These are phyloP conservation scores for Teunomyces kruisii DNA, from an alignment of 805 yeast species.

Conservation along the genomic window DNA sequence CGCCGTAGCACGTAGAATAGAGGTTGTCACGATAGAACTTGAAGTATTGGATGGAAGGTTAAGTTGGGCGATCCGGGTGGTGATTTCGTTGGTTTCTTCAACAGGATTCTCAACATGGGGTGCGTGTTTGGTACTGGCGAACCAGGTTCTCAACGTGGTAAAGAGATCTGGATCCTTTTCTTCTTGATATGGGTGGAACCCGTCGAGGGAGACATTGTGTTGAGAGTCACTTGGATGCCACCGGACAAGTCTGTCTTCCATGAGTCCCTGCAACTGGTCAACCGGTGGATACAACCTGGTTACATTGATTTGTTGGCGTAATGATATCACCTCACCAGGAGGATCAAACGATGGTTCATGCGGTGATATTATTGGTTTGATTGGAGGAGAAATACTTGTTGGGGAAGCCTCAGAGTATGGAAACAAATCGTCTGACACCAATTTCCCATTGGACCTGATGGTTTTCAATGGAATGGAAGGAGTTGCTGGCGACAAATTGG, in stretches of 20 bases:
- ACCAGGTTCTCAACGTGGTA: constrained; percentile 1
- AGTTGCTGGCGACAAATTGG: too few species aligned
- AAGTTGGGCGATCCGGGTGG: background rate
- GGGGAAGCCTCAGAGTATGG: background rate
- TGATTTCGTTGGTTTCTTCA: background rate
- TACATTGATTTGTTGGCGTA: constrained; percentile 11
- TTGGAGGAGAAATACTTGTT: background rate
- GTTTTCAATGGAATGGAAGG: background rate
- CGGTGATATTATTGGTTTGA: constrained; percentile 12
- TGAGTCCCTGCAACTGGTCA: constrained; percentile 22
- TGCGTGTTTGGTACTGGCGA: background rate
- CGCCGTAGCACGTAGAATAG: background rate
- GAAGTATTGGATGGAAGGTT: constrained; percentile 1
- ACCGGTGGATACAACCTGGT: constrained; percentile 10
- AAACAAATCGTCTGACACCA: background rate
- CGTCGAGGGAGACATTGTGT: constrained; percentile 22
- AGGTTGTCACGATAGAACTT: background rate
- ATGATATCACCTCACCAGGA: background rate
- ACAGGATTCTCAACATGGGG: background rate
- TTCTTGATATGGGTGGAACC: constrained; percentile 32
- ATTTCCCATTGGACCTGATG: background rate
- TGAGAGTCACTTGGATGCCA: constrained; percentile 37
- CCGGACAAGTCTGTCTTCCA: constrained; percentile 31
- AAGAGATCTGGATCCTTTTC: background rate
- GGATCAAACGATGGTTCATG: constrained; percentile 23